Evolutionary conservation across 2,329 filamentous ascomycete species (phyloP), one percentile per base, ranked within the genome.

Genomic region (Diplocarpon mali): DNA sequence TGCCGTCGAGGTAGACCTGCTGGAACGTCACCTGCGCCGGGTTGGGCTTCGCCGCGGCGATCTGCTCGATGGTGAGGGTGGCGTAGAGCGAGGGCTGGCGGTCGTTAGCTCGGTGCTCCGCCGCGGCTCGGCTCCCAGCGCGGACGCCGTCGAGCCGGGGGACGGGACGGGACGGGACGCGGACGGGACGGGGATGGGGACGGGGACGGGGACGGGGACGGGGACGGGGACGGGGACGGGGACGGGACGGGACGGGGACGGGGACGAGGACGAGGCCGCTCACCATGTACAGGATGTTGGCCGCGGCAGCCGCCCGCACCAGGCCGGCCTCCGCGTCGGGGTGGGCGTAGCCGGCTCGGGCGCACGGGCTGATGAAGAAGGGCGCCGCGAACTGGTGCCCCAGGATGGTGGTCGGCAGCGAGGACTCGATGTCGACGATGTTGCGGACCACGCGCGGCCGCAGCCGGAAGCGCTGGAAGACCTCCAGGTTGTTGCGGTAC

Each of bases 401-500:
- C 29, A 75, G 61, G 42, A 75, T 69, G 14, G 65, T 71, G 5
- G 71, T 73, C 31, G 38, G 30, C 39, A 71, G 56, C 13, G 65
- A 65, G 24, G 44, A 52, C 48, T 68, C 65, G 36, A 65, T 57
- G 15, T 62, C 60, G 37, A 58, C 61, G 46, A 76, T 67, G 52
- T 75, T 72, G 2, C 66, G 60, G 60, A 76, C 62, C 17, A 68
- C 64, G 41, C 70, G 64, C 8, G 72, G 70, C 40, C 67, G 65
- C 35, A 75, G 62, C 39, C 62, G 62, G 54, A 70, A 72, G 12
- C 70, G 67, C 48, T 65, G 62, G 59, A 66, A 76, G 24, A 69
- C 65, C 59, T 77, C 73, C 5, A 76, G 64, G 60, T 76, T 76
- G 59, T 75, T 74, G 39, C 72, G 66, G 60, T 75, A 75, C 1